Base-by-base conservation (phyloP, 768 basidiomycete species). In the Coprinellus aureogranulatus region DNA sequence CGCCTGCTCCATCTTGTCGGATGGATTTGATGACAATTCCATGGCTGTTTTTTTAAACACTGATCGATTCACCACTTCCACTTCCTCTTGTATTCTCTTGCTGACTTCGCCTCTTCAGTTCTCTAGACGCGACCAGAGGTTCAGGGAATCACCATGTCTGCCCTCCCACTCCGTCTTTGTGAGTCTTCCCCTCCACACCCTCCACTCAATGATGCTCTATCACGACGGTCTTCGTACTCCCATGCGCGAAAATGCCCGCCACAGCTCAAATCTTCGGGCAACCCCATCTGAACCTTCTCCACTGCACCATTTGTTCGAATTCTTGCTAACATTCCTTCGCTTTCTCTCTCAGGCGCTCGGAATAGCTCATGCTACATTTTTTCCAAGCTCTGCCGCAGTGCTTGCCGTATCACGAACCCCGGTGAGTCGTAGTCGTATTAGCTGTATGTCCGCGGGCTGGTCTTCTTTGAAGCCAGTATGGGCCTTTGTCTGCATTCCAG, bases 211-310 rank as follows among this genome's bases (percentile, higher is more conserved):
- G 87, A 89, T 90, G 88, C 71, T 82, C 74, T 78, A 85, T 86
- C 88, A 91, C 90, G 90, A 92, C 90, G 90, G 90, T 92, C 90
- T 91, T 89, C 90, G 90, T 91, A 92, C 66, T 57, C 70, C 69
- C 63, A 57, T 73, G 90, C 88, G 86, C 90, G 90, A 92, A 92
- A 89, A 68, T 83, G 90, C 90, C 90, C 89, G 90, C 86, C 86
- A 89, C 85, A 92, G 90, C 90, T 92, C 90, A 91, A 79, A 66
- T 66, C 45, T 71, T 84, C 88, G 90, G 90, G 88, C 89, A 88
- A 76, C 84, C 88, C 85, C 75, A 61, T 81, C 88, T 90, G 88
- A 90, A 75, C 54, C 60, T 64, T 64, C 57, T 50, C 54, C 59
- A 25, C 20, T 37, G 52, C 27, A 26, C 18, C 11, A 41, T 55